Base-by-base conservation (phyloP, 192 early-diverging fungal species). In the Diversispora eburnea region DNA sequence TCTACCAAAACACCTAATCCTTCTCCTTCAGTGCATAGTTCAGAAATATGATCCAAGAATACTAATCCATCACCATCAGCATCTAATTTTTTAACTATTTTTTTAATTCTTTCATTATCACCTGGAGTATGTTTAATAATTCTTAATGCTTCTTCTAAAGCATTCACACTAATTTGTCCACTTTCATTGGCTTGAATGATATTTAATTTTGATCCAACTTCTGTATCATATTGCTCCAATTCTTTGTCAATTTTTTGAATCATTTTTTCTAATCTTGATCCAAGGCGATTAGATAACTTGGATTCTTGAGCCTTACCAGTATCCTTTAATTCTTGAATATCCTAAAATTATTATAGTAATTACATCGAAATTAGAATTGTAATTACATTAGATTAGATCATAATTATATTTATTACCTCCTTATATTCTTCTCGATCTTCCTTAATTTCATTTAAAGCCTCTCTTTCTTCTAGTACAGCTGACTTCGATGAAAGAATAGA, bases 241-340 rank as follows among this genome's bases (percentile, higher is more conserved):
- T 94, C 92, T 56, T 81, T 80, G 70, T 93, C 91, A 33, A 94
- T 84, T 70, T 85, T 86, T 58, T 77, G 73, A 69, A 94, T 85
- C 92, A 94, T 92, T 81, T 91, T 92, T 77, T 93, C 90, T 8
- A 94, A 83, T 22, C 87, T 87, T 52, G 81, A 79, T 10, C 88
- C 85, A 70, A 94, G 80, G 39, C 86, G 80, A 51, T 81, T 75
- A 7, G 86, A 81, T 3, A 85, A 80, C 62, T 90, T 88, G 58
- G 85, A 76, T 12, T 87, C 78, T 61, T 87, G 76, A 43, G 77
- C 77, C 68, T 84, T 78, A 25, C 81, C 83, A 25, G 81, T 84
- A 58, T 84, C 85, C 20, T 86, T 78, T 15, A 86, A 64, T 73
- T 84, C 84, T 68, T 86, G 82, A 64, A 85, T 84, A 52, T 86